phyloP scores from a whole-genome alignment of 148 eudicot species.

The Tetragonia tetragonoides region DNA sequence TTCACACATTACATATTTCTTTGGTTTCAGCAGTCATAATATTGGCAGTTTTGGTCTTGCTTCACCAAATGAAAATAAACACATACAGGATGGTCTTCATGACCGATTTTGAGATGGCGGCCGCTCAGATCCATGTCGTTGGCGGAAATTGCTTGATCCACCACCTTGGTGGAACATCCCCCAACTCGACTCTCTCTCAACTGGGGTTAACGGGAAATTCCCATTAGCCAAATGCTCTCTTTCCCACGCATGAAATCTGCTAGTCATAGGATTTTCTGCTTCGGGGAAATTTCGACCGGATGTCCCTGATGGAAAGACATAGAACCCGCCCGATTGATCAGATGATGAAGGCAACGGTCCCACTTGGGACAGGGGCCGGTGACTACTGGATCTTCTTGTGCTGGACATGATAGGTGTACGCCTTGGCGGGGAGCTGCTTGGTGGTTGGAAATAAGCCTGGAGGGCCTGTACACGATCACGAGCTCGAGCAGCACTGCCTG shows the following conservation, averaged over 20 bases:
- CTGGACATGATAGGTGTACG: constrained; percentile 44
- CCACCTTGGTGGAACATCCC: constrained; percentile 54
- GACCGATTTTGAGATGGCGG: constrained; percentile 62
- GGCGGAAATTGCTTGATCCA: constrained; percentile 51
- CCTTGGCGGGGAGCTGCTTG: constrained; percentile 45
- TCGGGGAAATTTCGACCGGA: constrained; percentile 52
- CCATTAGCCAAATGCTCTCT: constrained; percentile 42
- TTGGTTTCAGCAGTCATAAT: constrained; percentile 35
- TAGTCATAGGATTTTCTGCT: constrained; percentile 42
- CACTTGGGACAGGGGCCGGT: constrained; percentile 44
- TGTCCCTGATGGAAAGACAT: constrained; percentile 56
- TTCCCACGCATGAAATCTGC: constrained; percentile 56
- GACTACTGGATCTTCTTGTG: constrained; percentile 57
- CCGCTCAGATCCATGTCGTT: constrained; percentile 70
- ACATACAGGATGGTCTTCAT: constrained; percentile 24
- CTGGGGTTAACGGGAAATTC: constrained; percentile 41
- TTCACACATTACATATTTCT: constrained; percentile 39
- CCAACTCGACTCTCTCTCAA: constrained; percentile 64
- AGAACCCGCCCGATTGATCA: constrained; percentile 60
- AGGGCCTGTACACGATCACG: constrained; percentile 79
- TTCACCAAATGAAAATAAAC: constrained; percentile 22
- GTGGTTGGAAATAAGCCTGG: constrained; percentile 85
- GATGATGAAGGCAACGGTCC: constrained; percentile 55
- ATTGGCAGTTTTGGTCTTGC: constrained; percentile 29
- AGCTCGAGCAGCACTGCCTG: constrained; percentile 80